Evolutionary conservation across 257 asterid genomes (phyloP), one percentile per base, ranked within the genome.

Genomic region (Ballota nigra): DNA sequence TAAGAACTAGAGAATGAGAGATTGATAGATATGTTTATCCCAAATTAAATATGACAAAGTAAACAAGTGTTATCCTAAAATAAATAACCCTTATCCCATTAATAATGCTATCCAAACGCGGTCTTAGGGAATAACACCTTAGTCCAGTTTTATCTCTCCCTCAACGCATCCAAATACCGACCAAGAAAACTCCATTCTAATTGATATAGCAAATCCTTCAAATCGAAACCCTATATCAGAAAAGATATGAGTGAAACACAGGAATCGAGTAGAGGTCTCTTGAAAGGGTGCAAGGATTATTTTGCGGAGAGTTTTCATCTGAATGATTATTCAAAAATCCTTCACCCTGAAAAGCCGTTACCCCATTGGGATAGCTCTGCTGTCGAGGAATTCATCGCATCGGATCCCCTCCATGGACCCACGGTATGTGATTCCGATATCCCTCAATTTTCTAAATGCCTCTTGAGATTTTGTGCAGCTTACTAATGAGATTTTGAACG

Each of bases 391-490:
- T 94, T 91, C 88, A 79, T 91, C 36, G 82, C 89, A 66, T 82
- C 92, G 6, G 99, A 94, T 71, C 89, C 95, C 51, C 58, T 88
- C 68, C 77, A 91, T 51, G 99, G 99, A 20, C 97, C 96, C 71
- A 80, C 84, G 61, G 99, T 94, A 88, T 61, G 60, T 18, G 15
- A 67, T 73, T 72, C 63, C 31, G 47, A 12, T 61, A 57, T 49
- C 15, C 57, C 56, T 69, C 28, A 51, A 15, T 6, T 31, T 13
- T 34, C 40, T 45, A 49, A 16, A 6, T 69, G 12, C 36, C 53
- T 55, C 36, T n/a, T 49, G 20, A 9, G 34, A 51, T 52, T 16
- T 41, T 33, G 38, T 33, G 38, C 6, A 5, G 66, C 10, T 33
- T 33, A 33, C 1, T 33, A 33, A 33, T 33, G 9, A 33, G 55